phyloP scores from a whole-genome alignment of 805 yeast species.

The Myxozyma mucilagina region DNA sequence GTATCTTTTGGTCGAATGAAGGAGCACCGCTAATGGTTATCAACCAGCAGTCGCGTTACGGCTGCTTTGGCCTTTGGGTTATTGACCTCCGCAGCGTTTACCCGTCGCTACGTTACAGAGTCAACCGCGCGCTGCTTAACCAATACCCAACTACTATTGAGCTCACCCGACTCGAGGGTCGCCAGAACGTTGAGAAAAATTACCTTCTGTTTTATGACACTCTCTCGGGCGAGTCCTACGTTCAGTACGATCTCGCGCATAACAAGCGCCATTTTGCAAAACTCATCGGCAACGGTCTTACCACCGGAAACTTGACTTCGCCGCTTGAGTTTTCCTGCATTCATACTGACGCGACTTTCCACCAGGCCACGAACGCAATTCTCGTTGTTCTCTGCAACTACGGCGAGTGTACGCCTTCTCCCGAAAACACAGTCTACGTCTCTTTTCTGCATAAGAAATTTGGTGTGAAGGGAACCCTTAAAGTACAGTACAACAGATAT shows the following conservation, averaged over 20 bases:
- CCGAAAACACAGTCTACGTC: slow-evolving; percentile 27
- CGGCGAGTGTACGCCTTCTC: slow-evolving; percentile 26
- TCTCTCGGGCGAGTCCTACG: slow-evolving; percentile 16
- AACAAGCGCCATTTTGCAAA: slow-evolving; percentile 24
- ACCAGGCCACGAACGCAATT: slow-evolving; percentile 31
- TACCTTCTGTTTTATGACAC: slow-evolving; percentile 26
- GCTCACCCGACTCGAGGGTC: slow-evolving; percentile 27
- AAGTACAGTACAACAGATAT: slow-evolving; percentile 25
- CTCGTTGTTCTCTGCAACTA: slow-evolving; percentile 27
- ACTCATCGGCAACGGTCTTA: slow-evolving; percentile 30
- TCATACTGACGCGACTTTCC: slow-evolving; percentile 26
- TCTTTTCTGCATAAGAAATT: slow-evolving; percentile 26
- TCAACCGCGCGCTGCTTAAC: slow-evolving; percentile 24
- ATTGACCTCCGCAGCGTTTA: slow-evolving; percentile 29
- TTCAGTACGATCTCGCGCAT: slow-evolving; percentile 27
- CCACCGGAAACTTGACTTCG: slow-evolving; percentile 26
- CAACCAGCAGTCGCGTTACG: slow-evolving; percentile 31
- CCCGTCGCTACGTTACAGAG: slow-evolving; percentile 27
- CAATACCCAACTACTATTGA: slow-evolving; percentile 27
- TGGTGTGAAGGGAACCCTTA: slow-evolving; percentile 8
- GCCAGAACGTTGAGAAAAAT: slow-evolving; percentile 22
- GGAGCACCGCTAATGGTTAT: slow-evolving; percentile 32
- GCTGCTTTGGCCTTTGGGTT: slow-evolving; percentile 30
- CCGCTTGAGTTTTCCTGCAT: slow-evolving; percentile 26
- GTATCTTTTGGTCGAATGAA: slow-evolving; percentile 27